These are phyloP conservation scores for Hammondia hammondi DNA, from an alignment of 169 alveolate species.

Conservation along the genomic window DNA sequence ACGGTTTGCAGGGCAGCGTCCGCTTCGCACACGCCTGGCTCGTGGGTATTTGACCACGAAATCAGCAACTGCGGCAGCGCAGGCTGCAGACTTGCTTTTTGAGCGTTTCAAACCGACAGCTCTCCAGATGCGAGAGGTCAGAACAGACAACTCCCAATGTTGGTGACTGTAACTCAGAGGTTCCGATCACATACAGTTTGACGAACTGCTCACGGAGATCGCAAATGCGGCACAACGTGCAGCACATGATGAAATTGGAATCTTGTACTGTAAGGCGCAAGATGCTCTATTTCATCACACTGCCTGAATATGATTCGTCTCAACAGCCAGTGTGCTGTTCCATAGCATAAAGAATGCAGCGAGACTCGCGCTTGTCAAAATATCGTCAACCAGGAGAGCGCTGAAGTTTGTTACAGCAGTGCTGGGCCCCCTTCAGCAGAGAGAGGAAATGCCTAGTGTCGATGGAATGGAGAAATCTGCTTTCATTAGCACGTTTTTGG, in stretches of 20 bases:
- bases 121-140: background rate
- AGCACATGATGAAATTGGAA: background rate
- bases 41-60: background rate
- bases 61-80: constrained; percentile 25
- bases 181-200: background rate
- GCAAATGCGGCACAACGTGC: background rate
- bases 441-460: background rate
- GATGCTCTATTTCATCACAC: background rate
- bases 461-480: background rate
- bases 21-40: background rate
- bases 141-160: background rate
- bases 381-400: background rate
- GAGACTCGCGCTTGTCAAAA: background rate
- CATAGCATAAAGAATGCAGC: background rate
- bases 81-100: background rate
- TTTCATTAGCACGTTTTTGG: background rate
- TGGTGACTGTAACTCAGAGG: background rate
- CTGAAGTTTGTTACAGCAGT: background rate
- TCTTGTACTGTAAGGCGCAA: background rate
- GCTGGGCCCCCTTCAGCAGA: background rate
- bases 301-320: background rate
- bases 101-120: background rate
- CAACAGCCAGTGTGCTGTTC: background rate
- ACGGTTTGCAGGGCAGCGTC: background rate
- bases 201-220: background rate